Evolutionary conservation across 2,329 filamentous ascomycete genomes (phyloP).

Genomic region (Nectriaceae sp.): DNA sequence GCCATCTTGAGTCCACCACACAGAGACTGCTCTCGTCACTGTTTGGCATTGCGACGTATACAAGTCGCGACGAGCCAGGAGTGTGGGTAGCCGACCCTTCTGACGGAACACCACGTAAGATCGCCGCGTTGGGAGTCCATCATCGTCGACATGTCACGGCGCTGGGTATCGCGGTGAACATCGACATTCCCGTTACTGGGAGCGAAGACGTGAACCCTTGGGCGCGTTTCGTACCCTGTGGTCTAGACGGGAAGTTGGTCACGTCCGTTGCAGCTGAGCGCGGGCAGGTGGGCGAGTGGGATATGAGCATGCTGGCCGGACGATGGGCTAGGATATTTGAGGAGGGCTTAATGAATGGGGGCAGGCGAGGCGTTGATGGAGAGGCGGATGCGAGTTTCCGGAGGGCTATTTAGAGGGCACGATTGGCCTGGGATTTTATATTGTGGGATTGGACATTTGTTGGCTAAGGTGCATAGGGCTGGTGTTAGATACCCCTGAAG

Average conservation of each 20-base stretch:
- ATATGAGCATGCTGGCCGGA: constrained; percentile 35
- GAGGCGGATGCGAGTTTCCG: constrained; percentile 15
- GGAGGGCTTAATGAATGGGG: constrained; percentile 32
- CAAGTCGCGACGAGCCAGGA: constrained; percentile 76
- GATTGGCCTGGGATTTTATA: too few relatives aligned
- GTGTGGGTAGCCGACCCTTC: constrained; percentile 65
- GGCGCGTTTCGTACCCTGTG: constrained; percentile 84
- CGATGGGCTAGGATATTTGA: constrained; percentile 38
- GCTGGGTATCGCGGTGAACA: constrained; percentile 81
- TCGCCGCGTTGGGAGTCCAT: constrained; percentile 92
- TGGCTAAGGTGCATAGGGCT: too few relatives aligned
- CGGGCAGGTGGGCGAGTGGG: constrained; percentile 1
- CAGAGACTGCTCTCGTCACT: constrained; percentile 59
- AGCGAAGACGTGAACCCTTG: constrained; percentile 49
- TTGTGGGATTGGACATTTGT: too few relatives aligned
- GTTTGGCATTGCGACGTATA: constrained; percentile 59
- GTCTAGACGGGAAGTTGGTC: constrained; percentile 74
- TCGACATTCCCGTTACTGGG: constrained; percentile 58
- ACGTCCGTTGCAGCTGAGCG: constrained; percentile 69
- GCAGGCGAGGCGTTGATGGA: constrained; percentile 24
- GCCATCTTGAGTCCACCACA: constrained; percentile 74
- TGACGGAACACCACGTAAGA: constrained; percentile 61
- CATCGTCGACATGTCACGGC: constrained; percentile 80
- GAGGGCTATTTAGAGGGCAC: constrained; percentile 1
- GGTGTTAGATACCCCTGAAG: too few relatives aligned